phyloP scores from a whole-genome alignment of 495 filamentous ascomycete species.

The Penicillium samsonianum region DNA sequence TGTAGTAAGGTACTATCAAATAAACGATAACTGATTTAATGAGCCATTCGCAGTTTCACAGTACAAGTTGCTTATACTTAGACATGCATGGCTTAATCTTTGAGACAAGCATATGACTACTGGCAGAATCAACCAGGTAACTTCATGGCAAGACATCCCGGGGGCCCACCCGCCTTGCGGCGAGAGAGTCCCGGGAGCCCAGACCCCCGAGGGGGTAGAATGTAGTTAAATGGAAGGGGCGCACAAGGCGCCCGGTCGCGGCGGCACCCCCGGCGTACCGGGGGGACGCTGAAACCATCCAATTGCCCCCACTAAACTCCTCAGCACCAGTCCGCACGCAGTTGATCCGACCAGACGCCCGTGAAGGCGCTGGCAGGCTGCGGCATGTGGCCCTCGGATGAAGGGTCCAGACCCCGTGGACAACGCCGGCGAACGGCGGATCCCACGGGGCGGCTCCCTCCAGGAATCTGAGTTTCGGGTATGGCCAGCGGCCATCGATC shows the following conservation, averaged over 20 bases:
- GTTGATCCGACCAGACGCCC: conserved; percentile 5
- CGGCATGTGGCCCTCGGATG: conserved; percentile 40
- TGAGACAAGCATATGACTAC: conserved; percentile 74
- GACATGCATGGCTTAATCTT: conserved; percentile 75
- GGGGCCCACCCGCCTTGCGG: conserved; percentile 8
- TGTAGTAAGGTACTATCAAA: conserved; percentile 72
- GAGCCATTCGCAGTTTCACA: conserved; percentile 71
- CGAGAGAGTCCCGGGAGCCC: conserved; percentile 1
- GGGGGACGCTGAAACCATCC: conserved; percentile 35
- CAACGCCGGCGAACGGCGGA: conserved; percentile 35
- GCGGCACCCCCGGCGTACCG: conserved; percentile 21
- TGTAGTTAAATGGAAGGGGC: conserved; percentile 20
- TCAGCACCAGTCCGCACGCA: conserved; percentile 41
- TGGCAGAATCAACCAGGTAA: conserved; percentile 72
- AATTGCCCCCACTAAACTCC: conserved; percentile 53
- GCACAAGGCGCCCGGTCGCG: conserved; percentile 20
- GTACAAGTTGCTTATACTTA: conserved; percentile 70
- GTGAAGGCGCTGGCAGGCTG: conserved; percentile 21
- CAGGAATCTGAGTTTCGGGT: conserved; percentile 41
- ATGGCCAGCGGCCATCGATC: conserved; percentile 51
- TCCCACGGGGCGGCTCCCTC: conserved; percentile 41
- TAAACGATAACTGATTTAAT: conserved; percentile 75
- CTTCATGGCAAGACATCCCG: conserved; percentile 21
- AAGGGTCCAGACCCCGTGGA: conserved; percentile 31
- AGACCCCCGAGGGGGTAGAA: conserved; percentile 21